Conservation (phyloP, 176 grass and related monocot species). For the Oryza longistaminata region DNA sequence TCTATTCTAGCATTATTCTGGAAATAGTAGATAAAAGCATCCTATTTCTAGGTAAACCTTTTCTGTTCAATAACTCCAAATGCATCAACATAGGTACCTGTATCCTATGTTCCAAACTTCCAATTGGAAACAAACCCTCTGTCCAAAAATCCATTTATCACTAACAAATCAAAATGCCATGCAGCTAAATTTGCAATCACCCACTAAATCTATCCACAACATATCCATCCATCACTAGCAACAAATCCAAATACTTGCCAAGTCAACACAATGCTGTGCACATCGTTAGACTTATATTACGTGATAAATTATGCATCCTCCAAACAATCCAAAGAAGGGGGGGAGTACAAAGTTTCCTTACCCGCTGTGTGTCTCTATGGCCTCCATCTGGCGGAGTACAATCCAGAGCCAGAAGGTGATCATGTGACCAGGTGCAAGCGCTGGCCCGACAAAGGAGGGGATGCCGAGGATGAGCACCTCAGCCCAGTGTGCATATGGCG, state of each 20-base stretch:
- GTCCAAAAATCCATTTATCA: not conserved
- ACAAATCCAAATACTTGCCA: not conserved
- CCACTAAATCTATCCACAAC: not conserved
- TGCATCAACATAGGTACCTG: not conserved
- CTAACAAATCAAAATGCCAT: not conserved
- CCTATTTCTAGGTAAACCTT: not conserved
- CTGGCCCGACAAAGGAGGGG: constrained; percentile 67
- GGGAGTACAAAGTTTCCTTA: constrained; percentile 39
- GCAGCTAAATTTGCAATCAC: not conserved
- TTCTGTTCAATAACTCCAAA: not conserved
- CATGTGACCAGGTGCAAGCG: constrained; percentile 77
- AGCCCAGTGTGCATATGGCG: constrained; percentile 83
- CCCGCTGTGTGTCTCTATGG: constrained; percentile 90
- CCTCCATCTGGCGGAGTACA: constrained; percentile 75
- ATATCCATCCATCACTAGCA: constrained; percentile 22
- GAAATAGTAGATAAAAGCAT: not conserved
- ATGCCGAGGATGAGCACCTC: constrained; percentile 85
- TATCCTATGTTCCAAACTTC: not conserved
- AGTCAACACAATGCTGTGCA: not conserved
- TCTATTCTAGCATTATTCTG: not conserved
- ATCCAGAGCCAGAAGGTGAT: constrained; percentile 94
- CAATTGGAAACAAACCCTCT: not conserved
- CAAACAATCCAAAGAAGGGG: not conserved
- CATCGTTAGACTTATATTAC: not conserved
- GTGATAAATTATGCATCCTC: not conserved